phyloP scores from a whole-genome alignment of 345 rosid species.

The Eucalyptus virginea region DNA sequence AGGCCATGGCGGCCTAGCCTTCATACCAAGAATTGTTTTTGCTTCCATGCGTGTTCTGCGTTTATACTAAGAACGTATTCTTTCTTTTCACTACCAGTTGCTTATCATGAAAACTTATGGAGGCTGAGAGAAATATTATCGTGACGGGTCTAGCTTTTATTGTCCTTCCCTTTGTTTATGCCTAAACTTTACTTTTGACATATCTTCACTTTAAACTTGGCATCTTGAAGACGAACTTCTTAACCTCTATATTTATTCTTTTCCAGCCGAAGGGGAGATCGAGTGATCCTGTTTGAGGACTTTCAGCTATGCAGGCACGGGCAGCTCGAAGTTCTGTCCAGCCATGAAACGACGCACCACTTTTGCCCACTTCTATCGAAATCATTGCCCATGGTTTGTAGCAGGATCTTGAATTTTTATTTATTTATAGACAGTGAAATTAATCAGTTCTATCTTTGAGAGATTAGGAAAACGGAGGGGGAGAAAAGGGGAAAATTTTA shows the following conservation, averaged over 20 bases:
- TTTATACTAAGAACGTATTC: not conserved
- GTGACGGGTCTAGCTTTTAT: not conserved
- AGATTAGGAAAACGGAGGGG: not conserved
- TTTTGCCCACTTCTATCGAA: not conserved
- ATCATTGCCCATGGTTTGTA: not conserved
- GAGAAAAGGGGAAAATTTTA: not conserved
- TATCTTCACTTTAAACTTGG: not conserved
- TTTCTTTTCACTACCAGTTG: not conserved
- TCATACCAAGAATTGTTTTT: not conserved
- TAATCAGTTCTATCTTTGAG: not conserved
- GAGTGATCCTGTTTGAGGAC: not conserved
- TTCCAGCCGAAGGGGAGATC: not conserved
- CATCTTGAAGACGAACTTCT: not conserved
- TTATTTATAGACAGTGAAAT: not conserved
- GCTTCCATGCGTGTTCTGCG: not conserved
- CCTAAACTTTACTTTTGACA: not conserved
- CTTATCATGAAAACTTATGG: not conserved
- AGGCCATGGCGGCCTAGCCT: no score
- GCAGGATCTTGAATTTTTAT: not conserved
- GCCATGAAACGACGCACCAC: not conserved
- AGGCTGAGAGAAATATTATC: not conserved
- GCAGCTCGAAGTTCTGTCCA: not conserved
- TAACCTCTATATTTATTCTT: not conserved
- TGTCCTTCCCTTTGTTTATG: not conserved
- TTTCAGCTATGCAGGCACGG: not conserved